Evolutionary conservation across 1,284 basidiomycete species (phyloP), one percentile per base, ranked within the genome.

Genomic region (Ceratobasidium sp.): DNA sequence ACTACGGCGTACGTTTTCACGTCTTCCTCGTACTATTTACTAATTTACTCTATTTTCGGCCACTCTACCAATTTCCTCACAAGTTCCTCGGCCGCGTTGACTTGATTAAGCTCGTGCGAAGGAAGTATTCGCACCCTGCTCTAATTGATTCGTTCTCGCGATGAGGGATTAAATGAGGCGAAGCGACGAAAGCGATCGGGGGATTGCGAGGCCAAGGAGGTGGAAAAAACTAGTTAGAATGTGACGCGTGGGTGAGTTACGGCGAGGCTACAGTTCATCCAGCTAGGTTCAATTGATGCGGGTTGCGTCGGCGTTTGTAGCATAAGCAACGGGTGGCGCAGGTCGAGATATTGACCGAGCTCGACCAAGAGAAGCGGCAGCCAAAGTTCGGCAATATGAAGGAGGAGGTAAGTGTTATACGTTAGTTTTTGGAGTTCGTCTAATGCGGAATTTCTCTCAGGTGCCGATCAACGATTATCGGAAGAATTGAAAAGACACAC

Each of bases 141-240:
- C 86, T 94, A 94, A 80, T 82, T 89, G 1, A 88, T 98, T 66
- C 90, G 96, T 33, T 90, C 94, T 6, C 86, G 92, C 11, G 97
- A 98, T 81, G 96, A 98, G 81, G 85, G 84, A 7, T 87, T 97
- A 2, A 93, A 95, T 73, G 91, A 93, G 9, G 84, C 96, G 45
- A 91, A 91, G 79, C 87, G 90, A 24, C 87, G 91, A 22, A 87
- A 85, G 44, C 29, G 76, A 51, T 53, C 85, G 6, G 86, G 95
- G 3, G 87, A 86, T 15, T 82, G 87, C 31, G 93, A 93, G 77
- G 94, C 95, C 0, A 96, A 98, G 75, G 82, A 88, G n/a, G 95
- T 95, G 0, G 96, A 98, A 88, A 85, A 97, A 96, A 82, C 87
- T 98, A 29, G 88, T 88, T 81, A 97, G 93, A 85, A 98, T 98